Evolutionary conservation across 306 rosid species (phyloP), one percentile per base, ranked within the genome.

Genomic region (Geum urbanum): DNA sequence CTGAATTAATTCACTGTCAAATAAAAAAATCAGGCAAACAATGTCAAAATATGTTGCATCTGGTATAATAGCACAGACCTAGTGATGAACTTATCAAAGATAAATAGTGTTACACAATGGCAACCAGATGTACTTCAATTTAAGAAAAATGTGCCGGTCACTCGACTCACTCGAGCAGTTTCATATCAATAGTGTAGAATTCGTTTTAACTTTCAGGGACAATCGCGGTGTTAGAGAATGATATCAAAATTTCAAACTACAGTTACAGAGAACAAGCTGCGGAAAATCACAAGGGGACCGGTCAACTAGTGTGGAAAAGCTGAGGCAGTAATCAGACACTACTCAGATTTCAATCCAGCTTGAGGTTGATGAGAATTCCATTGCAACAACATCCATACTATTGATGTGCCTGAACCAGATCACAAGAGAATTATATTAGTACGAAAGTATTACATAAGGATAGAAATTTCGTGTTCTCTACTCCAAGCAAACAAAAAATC

Each of bases 381-480:
- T 56, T 89, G 96, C 83, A 86, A 46, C 71, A 89, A 60, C 99
- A 95, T 95, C 99, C 99, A 95, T 27, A 87, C 9, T 58, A 95
- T 86, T 1, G 97, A 91, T 24, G 97, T 95, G 57, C 99, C 97
- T 91, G 79, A 65, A 27, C 47, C 71, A 69, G 44, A 77, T 55
- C 71, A 62, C 14, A 71, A 55, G 24, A 48, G 39, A 57, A 49
- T 69, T 49, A 9, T 49, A 59, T 45, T 47, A 67, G 27, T 53
- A 4, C 8, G 41, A 51, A 70, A 49, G 59, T 41, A 19, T 55
- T 5, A 13, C 22, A 19, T 15, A 22, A 14, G 64, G 7, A 58
- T 27, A 10, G 16, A 5, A 7, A 2, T 32, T 14, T 59, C 15
- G 5, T 14, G 8, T 27, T 32, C 22, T 59, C 7, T 8, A 19